phyloP scores from a whole-genome alignment of 805 yeast species.

The Candida silvatica region DNA sequence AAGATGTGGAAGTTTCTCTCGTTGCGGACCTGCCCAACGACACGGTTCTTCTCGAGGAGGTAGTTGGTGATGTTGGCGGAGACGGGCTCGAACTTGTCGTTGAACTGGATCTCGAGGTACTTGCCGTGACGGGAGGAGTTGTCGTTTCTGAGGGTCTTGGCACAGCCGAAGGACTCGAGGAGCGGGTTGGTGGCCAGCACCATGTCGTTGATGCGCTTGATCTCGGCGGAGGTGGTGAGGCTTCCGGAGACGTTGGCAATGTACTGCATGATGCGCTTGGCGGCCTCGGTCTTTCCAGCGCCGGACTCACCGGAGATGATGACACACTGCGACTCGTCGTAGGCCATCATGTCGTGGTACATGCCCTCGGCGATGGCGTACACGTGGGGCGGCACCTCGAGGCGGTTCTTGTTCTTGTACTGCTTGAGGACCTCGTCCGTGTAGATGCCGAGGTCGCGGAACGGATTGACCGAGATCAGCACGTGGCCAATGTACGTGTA shows the following conservation, averaged over 20 bases:
- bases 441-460: slow-evolving; percentile 92
- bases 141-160: slow-evolving; percentile 82
- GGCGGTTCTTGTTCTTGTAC: slow-evolving; percentile 85
- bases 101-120: slow-evolving; percentile 86
- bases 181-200: slow-evolving; percentile 94
- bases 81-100: slow-evolving; percentile 75
- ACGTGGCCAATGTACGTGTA: slow-evolving; percentile 94
- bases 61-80: slow-evolving; percentile 96
- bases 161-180: slow-evolving; percentile 88
- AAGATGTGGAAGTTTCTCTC: slow-evolving; percentile 97
- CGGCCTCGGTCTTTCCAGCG: slow-evolving; percentile 98
- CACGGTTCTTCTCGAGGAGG: slow-evolving; percentile 88
- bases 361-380: slow-evolving; percentile 96
- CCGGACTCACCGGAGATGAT: slow-evolving; percentile 97
- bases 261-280: slow-evolving; percentile 96
- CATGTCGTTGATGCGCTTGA: slow-evolving; percentile 89
- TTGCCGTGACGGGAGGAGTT: slow-evolving; percentile 91
- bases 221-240: slow-evolving; percentile 50
- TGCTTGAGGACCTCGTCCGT: slow-evolving; percentile 67
- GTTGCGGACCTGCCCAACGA: slow-evolving; percentile 85
- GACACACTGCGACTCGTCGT: slow-evolving; percentile 92
- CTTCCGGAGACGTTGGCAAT: slow-evolving; percentile 83
- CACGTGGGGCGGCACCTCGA: slow-evolving; percentile 97
- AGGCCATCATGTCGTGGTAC: slow-evolving; percentile 92
- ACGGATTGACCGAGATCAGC: slow-evolving; percentile 92